Percentiles rank a stretch among this genome's conserved stretches.
phyloP scores from a whole-genome alignment of 192 early-diverging fungal species.

The Mortierella antarctica region DNA sequence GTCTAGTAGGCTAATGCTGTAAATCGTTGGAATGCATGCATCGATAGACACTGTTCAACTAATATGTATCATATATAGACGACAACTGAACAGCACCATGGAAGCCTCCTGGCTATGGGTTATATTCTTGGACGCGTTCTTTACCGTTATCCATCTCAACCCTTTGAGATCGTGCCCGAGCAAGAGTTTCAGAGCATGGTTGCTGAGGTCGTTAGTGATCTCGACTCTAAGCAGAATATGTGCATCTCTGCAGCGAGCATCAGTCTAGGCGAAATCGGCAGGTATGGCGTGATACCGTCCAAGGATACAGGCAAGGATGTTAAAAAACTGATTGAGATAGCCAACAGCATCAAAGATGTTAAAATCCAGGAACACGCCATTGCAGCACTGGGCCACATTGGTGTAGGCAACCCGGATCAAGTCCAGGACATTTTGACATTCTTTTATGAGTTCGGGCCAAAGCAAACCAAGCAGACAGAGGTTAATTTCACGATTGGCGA shows the following conservation, averaged over 20 bases:
- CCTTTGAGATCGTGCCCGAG: conserved; percentile 50
- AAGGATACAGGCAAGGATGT: conserved; percentile 23
- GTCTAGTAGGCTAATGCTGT: neutral
- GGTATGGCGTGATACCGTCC: conserved; percentile 64
- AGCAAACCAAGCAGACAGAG: conserved; percentile 82
- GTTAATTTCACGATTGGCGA: conserved; percentile 89
- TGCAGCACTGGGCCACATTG: conserved; percentile 74
- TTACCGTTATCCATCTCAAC: conserved; percentile 64
- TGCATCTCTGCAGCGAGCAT: conserved; percentile 70
- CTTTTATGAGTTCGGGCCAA: conserved; percentile 66
- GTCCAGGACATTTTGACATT: conserved; percentile 51
- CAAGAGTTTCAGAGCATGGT: conserved; percentile 42
- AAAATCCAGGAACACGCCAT: conserved; percentile 84
- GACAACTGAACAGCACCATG: conserved; percentile 68
- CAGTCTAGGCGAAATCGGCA: conserved; percentile 78
- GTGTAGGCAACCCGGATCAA: conserved; percentile 53
- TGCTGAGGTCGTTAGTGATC: conserved; percentile 55
- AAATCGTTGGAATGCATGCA: neutral
- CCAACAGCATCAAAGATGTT: conserved; percentile 73
- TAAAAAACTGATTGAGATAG: conserved; percentile 59
- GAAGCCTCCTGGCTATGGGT: conserved; percentile 75
- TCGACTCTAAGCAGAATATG: conserved; percentile 64
- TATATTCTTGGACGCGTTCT: conserved; percentile 70
- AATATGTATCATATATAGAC: conserved; percentile 33
- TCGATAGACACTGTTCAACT: neutral